Evolutionary conservation across 352 stramenopile species (phyloP).

Genomic region (Phytopythium vexans): DNA sequence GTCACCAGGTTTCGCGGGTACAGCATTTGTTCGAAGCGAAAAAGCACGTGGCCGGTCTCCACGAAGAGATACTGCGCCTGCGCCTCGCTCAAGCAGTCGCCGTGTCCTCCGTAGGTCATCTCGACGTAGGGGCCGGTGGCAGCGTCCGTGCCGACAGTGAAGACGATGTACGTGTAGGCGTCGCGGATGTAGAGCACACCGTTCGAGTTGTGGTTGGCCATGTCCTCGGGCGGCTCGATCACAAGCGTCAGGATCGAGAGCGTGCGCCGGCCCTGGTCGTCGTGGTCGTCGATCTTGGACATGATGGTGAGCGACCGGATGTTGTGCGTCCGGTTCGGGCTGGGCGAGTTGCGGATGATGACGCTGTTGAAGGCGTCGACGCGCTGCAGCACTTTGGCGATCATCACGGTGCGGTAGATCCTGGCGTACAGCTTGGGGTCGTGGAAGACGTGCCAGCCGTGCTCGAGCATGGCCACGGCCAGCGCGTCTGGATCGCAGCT

Average conservation of each 20-base stretch:
- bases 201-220: constrained; percentile 20
- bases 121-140: constrained; percentile 17
- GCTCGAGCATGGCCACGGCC: constrained; percentile 13
- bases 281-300: constrained; percentile 28
- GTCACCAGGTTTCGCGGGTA: constrained; percentile 28
- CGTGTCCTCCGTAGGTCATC: constrained; percentile 35
- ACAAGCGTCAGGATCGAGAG: constrained; percentile 31
- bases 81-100: constrained; percentile 28
- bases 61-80: constrained; percentile 37
- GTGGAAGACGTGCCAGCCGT: constrained; percentile 36
- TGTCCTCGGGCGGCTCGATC: constrained; percentile 19
- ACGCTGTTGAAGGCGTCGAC: constrained; percentile 32
- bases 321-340: constrained; percentile 24
- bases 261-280: constrained; percentile 20
- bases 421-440: constrained; percentile 27
- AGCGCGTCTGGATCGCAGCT: constrained; percentile 17
- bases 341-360: constrained; percentile 37
- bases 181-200: constrained; percentile 35
- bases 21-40: constrained; percentile 43
- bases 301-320: constrained; percentile 35
- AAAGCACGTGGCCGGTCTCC: constrained; percentile 33
- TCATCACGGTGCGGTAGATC: constrained; percentile 33
- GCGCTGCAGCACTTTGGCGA: constrained; percentile 34
- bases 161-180: constrained; percentile 44
- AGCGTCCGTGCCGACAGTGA: constrained; percentile 10